Evolutionary conservation across 805 yeast species (phyloP).

Genomic region (Kluyveromyces lactis): DNA sequence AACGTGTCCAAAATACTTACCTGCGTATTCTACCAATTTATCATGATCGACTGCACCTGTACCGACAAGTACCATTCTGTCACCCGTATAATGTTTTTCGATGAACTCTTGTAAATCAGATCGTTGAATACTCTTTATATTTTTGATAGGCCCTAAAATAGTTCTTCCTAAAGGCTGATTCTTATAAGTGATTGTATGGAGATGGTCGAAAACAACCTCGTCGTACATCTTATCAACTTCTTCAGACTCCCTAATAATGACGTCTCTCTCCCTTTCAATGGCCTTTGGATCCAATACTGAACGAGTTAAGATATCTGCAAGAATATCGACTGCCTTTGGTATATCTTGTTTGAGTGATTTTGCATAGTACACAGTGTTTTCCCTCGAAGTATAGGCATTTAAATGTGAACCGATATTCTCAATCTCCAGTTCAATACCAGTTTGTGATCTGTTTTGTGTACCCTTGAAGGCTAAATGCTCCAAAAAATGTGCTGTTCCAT

Average conservation of each 20-base stretch:
- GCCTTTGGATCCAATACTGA: constrained; percentile 77
- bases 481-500: constrained; percentile 95
- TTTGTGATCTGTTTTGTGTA: constrained; percentile 71
- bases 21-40: constrained; percentile 68
- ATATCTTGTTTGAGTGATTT: constrained; percentile 76
- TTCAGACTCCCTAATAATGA: constrained; percentile 91
- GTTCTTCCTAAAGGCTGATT: constrained; percentile 95
- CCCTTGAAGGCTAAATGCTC: constrained; percentile 98
- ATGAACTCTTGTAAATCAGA: constrained; percentile 75
- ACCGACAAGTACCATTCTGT: constrained; percentile 96
- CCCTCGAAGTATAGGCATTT: constrained; percentile 97
- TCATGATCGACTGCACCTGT: constrained; percentile 92
- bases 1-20: constrained; percentile 66
- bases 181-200: constrained; percentile 86
- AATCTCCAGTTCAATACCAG: constrained; percentile 80
- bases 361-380: constrained; percentile 94
- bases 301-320: constrained; percentile 81
- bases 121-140: constrained; percentile 72
- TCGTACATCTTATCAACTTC: constrained; percentile 98
- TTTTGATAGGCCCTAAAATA: constrained; percentile 86
- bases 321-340: constrained; percentile 76
- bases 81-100: constrained; percentile 82
- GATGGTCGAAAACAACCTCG: constrained; percentile 94
- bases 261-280: constrained; percentile 93
- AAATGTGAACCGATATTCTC: constrained; percentile 95